Conservation (phyloP, 768 basidiomycete genomes). For the Macrolepiota dolichaula region DNA sequence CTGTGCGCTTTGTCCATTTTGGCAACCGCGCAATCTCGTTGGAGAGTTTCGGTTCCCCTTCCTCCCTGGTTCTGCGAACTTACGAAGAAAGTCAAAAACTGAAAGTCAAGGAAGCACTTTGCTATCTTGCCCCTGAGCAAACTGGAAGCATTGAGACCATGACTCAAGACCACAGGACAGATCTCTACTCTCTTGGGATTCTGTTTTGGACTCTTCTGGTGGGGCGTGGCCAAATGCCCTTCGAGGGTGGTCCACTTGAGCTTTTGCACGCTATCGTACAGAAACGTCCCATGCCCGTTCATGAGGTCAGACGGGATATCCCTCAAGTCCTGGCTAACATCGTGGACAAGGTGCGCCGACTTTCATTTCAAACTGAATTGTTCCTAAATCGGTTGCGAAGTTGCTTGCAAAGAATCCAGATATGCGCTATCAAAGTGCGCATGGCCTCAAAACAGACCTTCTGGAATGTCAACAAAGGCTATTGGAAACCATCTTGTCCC, state of each 20-base stretch:
- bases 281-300: constrained; percentile 70
- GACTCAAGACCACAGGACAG: constrained; percentile 70
- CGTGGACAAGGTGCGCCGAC: constrained; percentile 53
- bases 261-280: constrained; percentile 69
- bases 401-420: constrained; percentile 69
- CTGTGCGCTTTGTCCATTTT: constrained; percentile 70
- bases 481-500: constrained; percentile 53
- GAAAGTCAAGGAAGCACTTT: constrained; percentile 73
- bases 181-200: constrained; percentile 71
- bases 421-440: constrained; percentile 66
- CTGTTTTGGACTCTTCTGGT: constrained; percentile 76
- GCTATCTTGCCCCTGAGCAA: constrained; percentile 75
- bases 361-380: not conserved
- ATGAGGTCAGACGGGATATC: constrained; percentile 69
- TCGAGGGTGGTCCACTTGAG: constrained; percentile 60
- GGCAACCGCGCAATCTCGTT: constrained; percentile 72
- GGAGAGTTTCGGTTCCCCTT: constrained; percentile 70
- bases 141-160: constrained; percentile 72
- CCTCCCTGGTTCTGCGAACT: constrained; percentile 59
- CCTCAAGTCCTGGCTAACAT: constrained; percentile 69
- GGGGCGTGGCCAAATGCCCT: constrained; percentile 61
- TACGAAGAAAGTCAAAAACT: constrained; percentile 61
- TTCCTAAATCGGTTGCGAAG: constrained; percentile 26
- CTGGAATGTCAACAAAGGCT: constrained; percentile 66
- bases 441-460: constrained; percentile 65